Evolutionary conservation across 83 land plant species (phyloP), one percentile per base, ranked within the genome.

Genomic region (Diphasiastrum complanatum): DNA sequence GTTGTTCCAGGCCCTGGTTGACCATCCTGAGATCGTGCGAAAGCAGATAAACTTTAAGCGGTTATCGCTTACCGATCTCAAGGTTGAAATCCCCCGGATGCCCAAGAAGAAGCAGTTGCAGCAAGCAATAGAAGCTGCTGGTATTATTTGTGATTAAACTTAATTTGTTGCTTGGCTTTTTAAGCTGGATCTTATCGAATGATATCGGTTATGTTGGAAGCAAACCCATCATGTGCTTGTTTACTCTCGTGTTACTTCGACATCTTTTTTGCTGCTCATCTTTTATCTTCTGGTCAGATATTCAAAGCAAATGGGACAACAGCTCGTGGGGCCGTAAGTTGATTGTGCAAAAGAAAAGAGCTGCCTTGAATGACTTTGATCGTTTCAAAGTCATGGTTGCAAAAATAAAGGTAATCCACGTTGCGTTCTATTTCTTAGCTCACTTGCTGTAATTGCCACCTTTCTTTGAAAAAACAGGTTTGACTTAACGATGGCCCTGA

Each of bases 341-440:
- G 6, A 54, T 54, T n/a, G 58, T 54, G 5, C 58, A 54, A 33
- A 54, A 54, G 58, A 54, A 54, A 25, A 25, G 58, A n/a, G 58
- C 58, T 26, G 4, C 58, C 11, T 33, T 54, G 33, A 54, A 54
- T 25, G 58, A 54, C n/a, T 54, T 54, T 25, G 58, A 54, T 33
- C 58, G 58, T 25, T 54, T 54, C 58, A 54, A 54, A 54, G 34
- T 54, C 58, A 54, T 54, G 58, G 58, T 54, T 8, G 58, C 58
- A 22, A 54, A 54, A 25, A 28, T 54, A 14, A 54, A 54, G 58
- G 58, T 54, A 54, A n/a, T n/a, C 5, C 10, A 18, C 19, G 29
- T n/a, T n/a, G n/a, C n/a, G n/a, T n/a, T n/a, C n/a, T n/a, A n/a
- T n/a, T n/a, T n/a, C n/a, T n/a, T n/a, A n/a, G n/a, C n/a, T n/a